Evolutionary conservation across 169 alveolate species (phyloP).

Genomic region (Plasmodium berghei): DNA sequence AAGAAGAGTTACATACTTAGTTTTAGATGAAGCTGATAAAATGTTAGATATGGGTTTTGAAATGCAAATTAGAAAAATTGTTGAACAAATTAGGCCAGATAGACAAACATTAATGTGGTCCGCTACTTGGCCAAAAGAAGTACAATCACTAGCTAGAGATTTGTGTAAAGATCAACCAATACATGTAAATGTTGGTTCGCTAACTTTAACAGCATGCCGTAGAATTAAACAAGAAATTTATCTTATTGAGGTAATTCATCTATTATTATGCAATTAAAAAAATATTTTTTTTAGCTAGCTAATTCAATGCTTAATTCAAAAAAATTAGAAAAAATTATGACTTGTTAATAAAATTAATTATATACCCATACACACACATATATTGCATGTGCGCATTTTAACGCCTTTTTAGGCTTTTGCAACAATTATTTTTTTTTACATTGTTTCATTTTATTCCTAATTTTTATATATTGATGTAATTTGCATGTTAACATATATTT

Average conservation of each 20-base stretch:
- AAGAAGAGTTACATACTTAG: constrained; percentile 97
- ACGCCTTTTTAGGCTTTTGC: no score
- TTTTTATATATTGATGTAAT: no score
- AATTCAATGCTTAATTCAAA: not conserved
- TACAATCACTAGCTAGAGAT: constrained; percentile 94
- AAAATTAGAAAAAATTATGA: not conserved
- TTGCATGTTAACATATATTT: no score
- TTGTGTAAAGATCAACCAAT: constrained; percentile 96
- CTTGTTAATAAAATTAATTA: not conserved
- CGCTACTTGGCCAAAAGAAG: constrained; percentile 99
- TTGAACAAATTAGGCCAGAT: constrained; percentile 93
- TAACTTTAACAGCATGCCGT: constrained; percentile 93
- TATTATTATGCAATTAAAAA: not conserved
- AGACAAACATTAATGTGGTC: constrained; percentile 97
- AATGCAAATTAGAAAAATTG: constrained; percentile 96
- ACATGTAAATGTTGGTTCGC: constrained; percentile 97
- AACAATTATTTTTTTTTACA: no score
- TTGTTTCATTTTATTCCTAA: no score
- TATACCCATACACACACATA: no score
- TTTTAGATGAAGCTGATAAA: constrained; percentile 98
- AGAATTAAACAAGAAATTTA: constrained; percentile 91
- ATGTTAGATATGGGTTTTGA: constrained; percentile 99
- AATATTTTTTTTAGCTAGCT: not conserved
- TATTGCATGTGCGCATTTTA: no score
- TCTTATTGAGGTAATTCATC: constrained; percentile 85